Evolutionary conservation across 164 flowering plant species (phyloP), one percentile per base, ranked within the genome.

Genomic region (Umbilicus rupestris): DNA sequence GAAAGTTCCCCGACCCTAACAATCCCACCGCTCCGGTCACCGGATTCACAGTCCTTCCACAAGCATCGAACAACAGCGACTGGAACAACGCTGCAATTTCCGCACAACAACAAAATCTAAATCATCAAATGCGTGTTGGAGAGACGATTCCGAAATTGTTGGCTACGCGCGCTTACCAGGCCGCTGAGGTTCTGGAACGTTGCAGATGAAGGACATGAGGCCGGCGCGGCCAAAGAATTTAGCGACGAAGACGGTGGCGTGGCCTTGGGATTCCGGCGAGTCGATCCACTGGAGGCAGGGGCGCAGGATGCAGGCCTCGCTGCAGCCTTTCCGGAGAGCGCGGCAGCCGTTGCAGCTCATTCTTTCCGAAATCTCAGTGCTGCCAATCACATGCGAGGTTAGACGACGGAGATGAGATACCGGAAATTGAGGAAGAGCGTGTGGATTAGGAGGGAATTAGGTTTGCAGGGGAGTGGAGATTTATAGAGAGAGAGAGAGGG

Each of bases 21-120:
- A 92, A 80, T 0, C 96, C 96, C 4, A 92, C 96, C 3, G 94
- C 92, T 15, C 97, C 97, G 75, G 77, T 84, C 57, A 91, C 90
- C 1, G 96, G 97, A 64, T 89, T 92, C 70, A 89, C 90, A 9
- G 96, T 86, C 10, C 97, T 73, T 1, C 96, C 97, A 59, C 92
- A 87, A 0, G 97, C 96, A 59, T 92, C 97, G 46, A 71, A 87
- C 55, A 92, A 22, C 52, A 52, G 58, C 9, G 58, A 52, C 11
- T 52, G 31, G 24, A 52, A 52, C 30, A 52, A 24, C 8, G 58
- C 58, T 52, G 44, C 44, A 10, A n/a, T 7, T 41, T 14, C 2
- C 12, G n/a, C n/a, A n/a, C n/a, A 41, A 41, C 2, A 41, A 3
- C 15, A 41, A 41, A 41, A 41, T 8, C 9, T 2, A 6, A 9